Conservation (phyloP, 2,329 filamentous ascomycete species). For the Botrytis deweyae region DNA sequence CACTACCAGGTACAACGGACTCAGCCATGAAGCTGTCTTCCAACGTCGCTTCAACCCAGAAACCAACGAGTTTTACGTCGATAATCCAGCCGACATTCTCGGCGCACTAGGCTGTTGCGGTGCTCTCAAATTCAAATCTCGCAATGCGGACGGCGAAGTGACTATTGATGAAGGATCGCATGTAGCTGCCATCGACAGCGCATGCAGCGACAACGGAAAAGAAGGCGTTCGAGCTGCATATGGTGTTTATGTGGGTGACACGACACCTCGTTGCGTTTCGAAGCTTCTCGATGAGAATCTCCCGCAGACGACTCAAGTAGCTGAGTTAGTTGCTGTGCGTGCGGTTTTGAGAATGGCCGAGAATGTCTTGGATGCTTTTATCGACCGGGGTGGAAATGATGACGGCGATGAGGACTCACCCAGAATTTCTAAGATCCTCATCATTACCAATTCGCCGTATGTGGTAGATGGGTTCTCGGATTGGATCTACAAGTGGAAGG, state of each 20-base stretch:
- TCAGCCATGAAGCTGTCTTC: neutral
- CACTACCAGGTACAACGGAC: neutral
- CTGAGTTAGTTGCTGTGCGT: neutral
- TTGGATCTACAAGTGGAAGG: conserved; percentile 39
- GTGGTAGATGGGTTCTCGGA: conserved; percentile 39
- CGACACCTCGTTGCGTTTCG: neutral
- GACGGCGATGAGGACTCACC: neutral
- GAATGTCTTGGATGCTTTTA: neutral
- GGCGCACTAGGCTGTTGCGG: neutral
- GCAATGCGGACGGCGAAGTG: neutral
- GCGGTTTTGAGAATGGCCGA: neutral
- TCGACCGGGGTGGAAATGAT: neutral
- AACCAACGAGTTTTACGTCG: neutral
- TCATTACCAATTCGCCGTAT: conserved; percentile 41
- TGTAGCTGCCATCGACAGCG: neutral
- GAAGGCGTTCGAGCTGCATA: neutral
- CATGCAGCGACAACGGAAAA: neutral
- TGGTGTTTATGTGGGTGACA: neutral
- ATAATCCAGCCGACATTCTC: neutral
- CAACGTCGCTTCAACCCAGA: neutral
- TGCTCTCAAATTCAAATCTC: neutral
- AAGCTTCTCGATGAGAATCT: neutral
- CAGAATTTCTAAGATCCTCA: conserved; percentile 9
- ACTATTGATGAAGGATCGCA: neutral
- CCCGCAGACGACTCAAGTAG: neutral